A percentile compares a stretch with the other conserved stretches of the same genome.
Evolutionary conservation across 2,329 filamentous ascomycete genomes (phyloP).

Genomic region (Fusarium goolgardi): DNA sequence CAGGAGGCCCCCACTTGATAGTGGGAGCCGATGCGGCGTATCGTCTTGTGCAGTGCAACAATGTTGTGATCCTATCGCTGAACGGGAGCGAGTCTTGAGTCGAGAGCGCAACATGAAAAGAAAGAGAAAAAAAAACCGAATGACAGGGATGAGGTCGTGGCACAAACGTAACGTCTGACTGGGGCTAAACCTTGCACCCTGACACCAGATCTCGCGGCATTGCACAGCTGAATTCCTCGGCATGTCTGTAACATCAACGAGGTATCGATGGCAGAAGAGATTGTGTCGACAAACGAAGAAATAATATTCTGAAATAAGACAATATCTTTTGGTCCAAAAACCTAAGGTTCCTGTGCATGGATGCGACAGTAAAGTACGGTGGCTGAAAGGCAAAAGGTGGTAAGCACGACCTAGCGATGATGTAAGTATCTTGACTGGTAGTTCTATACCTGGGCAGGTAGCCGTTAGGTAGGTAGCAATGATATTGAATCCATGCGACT

Average conservation of each 20-base stretch:
- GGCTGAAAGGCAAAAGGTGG: background rate
- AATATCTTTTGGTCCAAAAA: background rate
- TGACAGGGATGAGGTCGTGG: constrained; percentile 30
- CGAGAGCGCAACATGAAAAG: constrained; percentile 20
- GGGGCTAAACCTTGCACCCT: constrained; percentile 41
- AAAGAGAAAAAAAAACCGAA: constrained; percentile 19
- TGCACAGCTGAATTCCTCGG: constrained; percentile 40
- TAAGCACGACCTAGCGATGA: background rate
- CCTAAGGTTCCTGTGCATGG: background rate
- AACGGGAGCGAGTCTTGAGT: constrained; percentile 29
- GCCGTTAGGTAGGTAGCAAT: background rate
- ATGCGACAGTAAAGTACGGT: background rate
- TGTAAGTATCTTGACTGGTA: constrained; percentile 2
- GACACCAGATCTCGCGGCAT: constrained; percentile 48
- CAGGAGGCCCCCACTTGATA: constrained; percentile 27
- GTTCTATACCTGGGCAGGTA: background rate
- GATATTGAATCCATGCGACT: constrained; percentile 3
- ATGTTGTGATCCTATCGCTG: constrained; percentile 29
- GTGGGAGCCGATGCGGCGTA: constrained; percentile 44
- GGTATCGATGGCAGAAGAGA: background rate
- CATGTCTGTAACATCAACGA: constrained; percentile 33
- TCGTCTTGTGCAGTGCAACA: constrained; percentile 38
- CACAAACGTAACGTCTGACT: constrained; percentile 31
- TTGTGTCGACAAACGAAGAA: background rate
- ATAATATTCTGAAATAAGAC: background rate